phyloP scores from a whole-genome alignment of 2,329 filamentous ascomycete species.

The Alternaria tenuissima region DNA sequence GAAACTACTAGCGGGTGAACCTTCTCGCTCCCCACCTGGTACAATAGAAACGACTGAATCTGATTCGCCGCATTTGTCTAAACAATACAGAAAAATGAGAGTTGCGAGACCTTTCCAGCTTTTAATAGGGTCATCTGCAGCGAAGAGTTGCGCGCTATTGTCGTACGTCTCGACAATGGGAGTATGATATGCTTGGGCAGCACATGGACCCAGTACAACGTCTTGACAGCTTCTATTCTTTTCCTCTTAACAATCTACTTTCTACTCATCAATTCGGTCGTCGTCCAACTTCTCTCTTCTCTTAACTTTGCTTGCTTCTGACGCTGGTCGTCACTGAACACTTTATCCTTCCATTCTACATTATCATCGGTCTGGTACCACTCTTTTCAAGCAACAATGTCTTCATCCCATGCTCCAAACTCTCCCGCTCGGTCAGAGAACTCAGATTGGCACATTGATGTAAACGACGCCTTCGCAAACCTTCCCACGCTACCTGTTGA shows the following conservation, averaged over 20 bases:
- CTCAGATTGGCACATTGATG: not conserved
- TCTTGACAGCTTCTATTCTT: not conserved
- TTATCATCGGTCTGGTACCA: constrained; percentile 3
- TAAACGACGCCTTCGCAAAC: not conserved
- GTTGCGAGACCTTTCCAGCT: not conserved
- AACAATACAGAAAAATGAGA: not conserved
- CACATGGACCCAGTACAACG: not conserved
- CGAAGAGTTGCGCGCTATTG: not conserved
- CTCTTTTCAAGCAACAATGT: not conserved
- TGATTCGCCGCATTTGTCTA: not conserved
- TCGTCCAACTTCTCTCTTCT: not conserved
- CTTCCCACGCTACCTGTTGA: not conserved
- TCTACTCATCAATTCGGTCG: not conserved
- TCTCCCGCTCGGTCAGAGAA: not conserved
- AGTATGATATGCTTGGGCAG: not conserved
- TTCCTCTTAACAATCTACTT: not conserved
- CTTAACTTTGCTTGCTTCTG: not conserved
- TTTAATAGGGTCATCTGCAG: not conserved
- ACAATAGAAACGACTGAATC: not conserved
- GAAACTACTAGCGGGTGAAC: not conserved
- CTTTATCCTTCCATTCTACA: not conserved
- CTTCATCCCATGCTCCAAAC: not conserved
- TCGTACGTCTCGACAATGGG: constrained; percentile 8
- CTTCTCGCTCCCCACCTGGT: not conserved
- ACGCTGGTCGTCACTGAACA: constrained; percentile 13